Base-by-base conservation (phyloP, 2,329 filamentous ascomycete species). In the Sphaerulina vaccinii region DNA sequence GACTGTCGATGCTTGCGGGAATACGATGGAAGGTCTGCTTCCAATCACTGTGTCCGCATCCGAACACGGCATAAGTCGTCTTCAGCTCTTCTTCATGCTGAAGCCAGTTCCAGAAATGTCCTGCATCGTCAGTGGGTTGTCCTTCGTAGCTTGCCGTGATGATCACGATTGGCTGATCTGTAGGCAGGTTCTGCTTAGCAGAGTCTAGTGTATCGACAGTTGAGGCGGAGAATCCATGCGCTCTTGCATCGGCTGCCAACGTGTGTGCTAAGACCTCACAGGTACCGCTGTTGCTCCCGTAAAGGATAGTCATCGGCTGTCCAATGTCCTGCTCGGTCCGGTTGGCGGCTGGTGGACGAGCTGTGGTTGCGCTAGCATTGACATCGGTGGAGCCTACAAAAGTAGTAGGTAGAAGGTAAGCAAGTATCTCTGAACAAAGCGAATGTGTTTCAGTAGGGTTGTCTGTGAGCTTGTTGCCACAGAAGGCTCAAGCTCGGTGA, bases 121-220 rank as follows among this genome's bases (percentile, higher is more conserved):
- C 76, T 0, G 87, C 87, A 55, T 91, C 90, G 55, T 88, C 85
- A 0, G 86, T 81, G 0, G 87, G 84, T 49, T 87, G 77, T 0
- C 87, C 87, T 62, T 91, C 87, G 59, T 90, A 91, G 1, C 82
- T 85, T 0, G 87, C 79, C 0, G 83, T 84, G 56, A 91, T 77
- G 42, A 90, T 76, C 19, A 88, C 72, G 0, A 87, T 76, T 0
- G 86, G 85, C 5, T 79, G 75, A 21, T 80, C 75, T 43, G 74
- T 81, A 0, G 84, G 79, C 0, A 90, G 65, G 2, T 79, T 76
- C 41, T 81, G 77, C 15, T 79, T 80, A 0, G 82, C 85, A 0
- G 77, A 73, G 62, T 90, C 84, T 33, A 90, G 68, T 1, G 77
- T 75, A 18, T 79, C 75, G 1, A 85, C 70, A 2, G 59, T 60